These are phyloP conservation scores for Wickerhamomyces bovis DNA, from an alignment of 805 yeast genomes.

Conservation along the genomic window DNA sequence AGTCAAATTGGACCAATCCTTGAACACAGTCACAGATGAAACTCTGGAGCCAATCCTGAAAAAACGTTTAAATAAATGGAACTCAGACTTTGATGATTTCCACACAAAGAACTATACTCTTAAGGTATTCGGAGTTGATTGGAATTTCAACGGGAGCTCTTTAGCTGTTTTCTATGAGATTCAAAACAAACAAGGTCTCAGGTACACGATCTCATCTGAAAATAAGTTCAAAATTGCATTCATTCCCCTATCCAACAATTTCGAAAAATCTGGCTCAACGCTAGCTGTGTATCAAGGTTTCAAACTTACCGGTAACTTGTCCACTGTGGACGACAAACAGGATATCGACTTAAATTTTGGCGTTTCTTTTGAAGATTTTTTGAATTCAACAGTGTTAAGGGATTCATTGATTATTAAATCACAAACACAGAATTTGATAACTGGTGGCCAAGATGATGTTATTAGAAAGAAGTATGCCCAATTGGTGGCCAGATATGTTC, in stretches of 20 bases:
- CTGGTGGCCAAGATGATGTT: conserved; percentile 11
- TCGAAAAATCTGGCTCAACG: conserved; percentile 7
- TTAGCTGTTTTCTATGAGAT: conserved; percentile 19
- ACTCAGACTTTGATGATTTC: conserved; percentile 19
- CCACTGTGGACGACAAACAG: neutral
- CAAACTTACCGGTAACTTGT: conserved; percentile 7
- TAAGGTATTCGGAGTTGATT: conserved; percentile 13
- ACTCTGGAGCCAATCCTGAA: conserved; percentile 9
- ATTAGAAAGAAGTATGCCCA: conserved; percentile 14
- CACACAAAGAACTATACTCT: conserved; percentile 14
- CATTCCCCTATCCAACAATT: conserved; percentile 7
- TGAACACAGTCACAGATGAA: conserved; percentile 5
- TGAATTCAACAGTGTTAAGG: conserved; percentile 3
- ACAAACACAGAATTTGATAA: conserved; percentile 13
- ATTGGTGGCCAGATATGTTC: conserved; percentile 11
- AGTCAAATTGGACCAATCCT: conserved; percentile 1
- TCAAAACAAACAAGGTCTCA: conserved; percentile 13
- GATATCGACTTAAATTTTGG: neutral
- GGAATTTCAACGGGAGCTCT: conserved; percentile 15
- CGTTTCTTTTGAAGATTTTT: conserved; percentile 9
- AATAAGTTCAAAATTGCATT: conserved; percentile 14
- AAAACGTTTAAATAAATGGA: conserved; percentile 17
- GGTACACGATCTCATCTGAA: conserved; percentile 21
- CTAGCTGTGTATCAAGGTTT: conserved; percentile 20
- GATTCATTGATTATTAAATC: conserved; percentile 4